Evolutionary conservation across 305 asterid species (phyloP), one percentile per base, ranked within the genome.

Genomic region (Lippia alba): DNA sequence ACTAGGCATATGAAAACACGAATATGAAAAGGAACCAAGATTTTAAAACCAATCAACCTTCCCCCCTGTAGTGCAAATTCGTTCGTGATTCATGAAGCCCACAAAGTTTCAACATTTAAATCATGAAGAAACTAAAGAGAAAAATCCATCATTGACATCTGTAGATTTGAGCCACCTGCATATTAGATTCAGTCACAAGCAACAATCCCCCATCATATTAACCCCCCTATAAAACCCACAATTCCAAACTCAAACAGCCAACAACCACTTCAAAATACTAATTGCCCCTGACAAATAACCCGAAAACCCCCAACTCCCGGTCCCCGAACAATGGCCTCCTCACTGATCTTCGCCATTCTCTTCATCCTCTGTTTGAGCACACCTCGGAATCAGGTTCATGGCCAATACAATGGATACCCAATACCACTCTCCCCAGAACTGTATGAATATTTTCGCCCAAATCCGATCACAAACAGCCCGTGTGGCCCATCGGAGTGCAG

Each of bases 401-500:
- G 84, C 12, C 81, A 88, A 20, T 74, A 45, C 46, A 58, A 75
- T 19, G 85, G 81, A 63, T 73, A 63, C 58, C 91, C 93, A 1
- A 2, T 76, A 18, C 79, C 84, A 17, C 68, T 89, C 55, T 75
- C 94, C 40, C 94, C 92, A 4, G 81, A 82, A 58, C 84, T 85
- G 15, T 78, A 82, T 34, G 79, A 80, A 0, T 87, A 87, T 67
- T 87, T 88, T 62, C 80, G 87, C 68, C 87, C 91, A 19, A 78
- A 77, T 16, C 76, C 65, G 12, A 66, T 44, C 20, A 18, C 66
- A 4, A 69, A 63, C 34, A 71, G 30, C 63, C 69, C 73, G n/a
- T 72, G 81, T 14, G 65, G 16, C 20, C 69, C 74, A 45, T 55
- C 85, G 58, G 76, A 74, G 14, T 81, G 87, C 50, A 69, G 78